phyloP scores from a whole-genome alignment of 441 rosid species.

The Monsonia emarginata region DNA sequence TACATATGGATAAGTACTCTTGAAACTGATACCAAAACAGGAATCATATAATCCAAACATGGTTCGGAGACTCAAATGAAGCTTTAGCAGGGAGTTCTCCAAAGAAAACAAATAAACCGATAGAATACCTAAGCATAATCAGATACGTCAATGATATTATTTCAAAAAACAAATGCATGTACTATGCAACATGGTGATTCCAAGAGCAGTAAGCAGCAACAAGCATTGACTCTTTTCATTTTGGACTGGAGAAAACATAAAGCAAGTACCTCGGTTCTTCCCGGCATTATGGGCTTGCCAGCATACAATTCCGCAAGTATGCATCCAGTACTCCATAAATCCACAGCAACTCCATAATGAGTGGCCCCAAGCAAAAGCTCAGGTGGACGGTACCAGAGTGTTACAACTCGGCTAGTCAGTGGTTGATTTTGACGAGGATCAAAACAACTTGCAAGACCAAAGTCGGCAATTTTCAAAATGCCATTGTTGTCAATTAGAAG shows the following conservation, averaged over 20 bases:
- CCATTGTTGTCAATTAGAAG: conserved; percentile 83
- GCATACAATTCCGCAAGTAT: conserved; percentile 86
- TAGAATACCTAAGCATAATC: too few species aligned
- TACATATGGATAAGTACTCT: background rate
- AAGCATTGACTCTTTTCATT: background rate
- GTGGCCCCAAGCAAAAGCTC: conserved; percentile 95
- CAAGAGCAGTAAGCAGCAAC: background rate
- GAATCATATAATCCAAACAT: background rate
- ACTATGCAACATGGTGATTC: too few species aligned
- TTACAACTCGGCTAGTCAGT: conserved; percentile 88
- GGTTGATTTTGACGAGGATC: conserved; percentile 64
- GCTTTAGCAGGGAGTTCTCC: background rate
- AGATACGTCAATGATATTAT: too few species aligned
- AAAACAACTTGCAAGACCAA: conserved; percentile 80
- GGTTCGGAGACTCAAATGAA: background rate
- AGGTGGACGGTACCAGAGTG: conserved; percentile 96
- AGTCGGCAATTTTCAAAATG: conserved; percentile 83
- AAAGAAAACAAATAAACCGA: background rate
- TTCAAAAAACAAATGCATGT: too few species aligned
- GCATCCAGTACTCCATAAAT: conserved; percentile 95
- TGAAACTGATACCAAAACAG: background rate
- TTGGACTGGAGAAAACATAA: background rate
- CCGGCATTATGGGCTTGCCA: conserved; percentile 99
- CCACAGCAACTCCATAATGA: conserved; percentile 71
- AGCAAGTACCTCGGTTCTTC: conserved; percentile 78